Base-by-base conservation (phyloP, 176 grass and related monocot species). In the Urochloa ruziziensis region DNA sequence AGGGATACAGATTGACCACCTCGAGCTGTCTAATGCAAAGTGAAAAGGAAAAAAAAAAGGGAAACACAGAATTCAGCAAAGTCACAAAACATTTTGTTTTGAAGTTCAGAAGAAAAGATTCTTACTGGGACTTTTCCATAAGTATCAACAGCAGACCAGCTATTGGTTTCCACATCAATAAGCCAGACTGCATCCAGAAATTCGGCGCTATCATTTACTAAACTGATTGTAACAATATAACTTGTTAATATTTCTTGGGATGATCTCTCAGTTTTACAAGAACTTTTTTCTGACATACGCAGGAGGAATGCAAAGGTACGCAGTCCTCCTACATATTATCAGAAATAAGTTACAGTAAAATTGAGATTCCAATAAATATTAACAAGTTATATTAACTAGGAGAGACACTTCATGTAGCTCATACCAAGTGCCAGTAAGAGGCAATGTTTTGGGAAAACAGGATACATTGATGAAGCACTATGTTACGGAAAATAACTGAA, bases 101-200 rank as follows among this genome's bases (percentile, higher is more conserved):
- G n/a, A 61, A 62, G 42, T 27, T 16, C 28, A 80, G 46, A 60
- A 89, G n/a, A 86, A 78, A 65, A 14, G 1, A 72, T 63, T 57
- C 88, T 93, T 98, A 98, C 96, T 70, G 96, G 96, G 25, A 91
- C 78, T 90, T 89, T 80, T 70, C 96, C 96, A 49, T 90, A 78
- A 58, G 96, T 94, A 83, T 88, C 63, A 70, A 94, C 65, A 81
- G 81, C 32, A 73, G 87, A 94, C 88, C 87, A 96, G 82, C 32
- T 89, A 86, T 65, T 78, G 29, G 86, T 90, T 73, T 94, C 85
- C 36, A 93, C 47, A 82, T 95, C 91, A 84, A 98, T 95, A 73
- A 89, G 91, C 91, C 89, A 98, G 70, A 95, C 96, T 98, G 93
- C 89, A 95, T 80, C 15, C 46, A 80, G 36, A 68, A 79, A 71